Base-by-base conservation (phyloP, 306 rosid species). In the Hippophae gyantsensis region DNA sequence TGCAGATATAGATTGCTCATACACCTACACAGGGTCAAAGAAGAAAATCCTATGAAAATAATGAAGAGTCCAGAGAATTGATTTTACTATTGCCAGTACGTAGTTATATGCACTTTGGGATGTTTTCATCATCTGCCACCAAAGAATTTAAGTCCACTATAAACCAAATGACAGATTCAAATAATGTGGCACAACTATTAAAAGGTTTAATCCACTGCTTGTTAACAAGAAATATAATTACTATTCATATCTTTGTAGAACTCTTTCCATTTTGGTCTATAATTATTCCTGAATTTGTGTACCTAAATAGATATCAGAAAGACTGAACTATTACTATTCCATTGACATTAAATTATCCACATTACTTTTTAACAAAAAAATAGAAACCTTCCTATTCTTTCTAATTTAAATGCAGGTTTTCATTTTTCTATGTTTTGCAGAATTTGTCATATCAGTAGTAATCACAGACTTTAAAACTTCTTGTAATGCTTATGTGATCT, bases 1-100 rank as follows among this genome's bases (percentile, higher is more conserved):
- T 13, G 97, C 97, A 44, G 95, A 84, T 65, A 90, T 90, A 59
- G 97, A 90, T 63, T 87, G 97, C 69, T 87, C 95, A 56, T 87
- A 90, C 46, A 90, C 97, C 97, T 90, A 86, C 81, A 72, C 48
- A 74, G 65, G 44, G 38, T 32, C 27, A 69, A 27, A 63, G 38
- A 23, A 44, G 65, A 48, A 60, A 62, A 57, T 10, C 13, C 50
- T 58, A 51, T 9, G 44, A 44, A 57, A 55, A 48, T 65, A 68
- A 46, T 26, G 48, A 52, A 69, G 32, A 72, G 42, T 58, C 57
- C 44, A 18, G 38, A 52, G 38, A 58, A 50, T 14, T n/a, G 14
- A 50, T 65, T 48, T 57, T 23, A 70, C 61, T 68, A 43, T 53
- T 41, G 56, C 42, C 3, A 49, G 18, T 25, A 13, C 51, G 43